A percentile compares a stretch with the other conserved stretches of the same genome.
phyloP scores from a whole-genome alignment of 768 basidiomycete species.

The Termitomyces sp. region DNA sequence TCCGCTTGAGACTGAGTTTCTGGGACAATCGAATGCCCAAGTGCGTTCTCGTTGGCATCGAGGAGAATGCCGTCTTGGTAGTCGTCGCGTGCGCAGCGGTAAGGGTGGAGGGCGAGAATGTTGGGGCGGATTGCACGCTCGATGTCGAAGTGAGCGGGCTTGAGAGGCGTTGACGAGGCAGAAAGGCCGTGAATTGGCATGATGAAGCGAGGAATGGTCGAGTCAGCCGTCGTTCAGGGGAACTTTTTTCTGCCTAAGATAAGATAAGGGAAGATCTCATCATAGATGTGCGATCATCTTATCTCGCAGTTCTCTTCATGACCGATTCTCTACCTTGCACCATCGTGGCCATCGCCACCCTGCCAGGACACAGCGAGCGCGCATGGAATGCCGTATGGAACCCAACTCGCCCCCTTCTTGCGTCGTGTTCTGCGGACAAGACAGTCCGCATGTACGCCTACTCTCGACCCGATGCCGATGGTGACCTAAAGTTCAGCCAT shows the following conservation, averaged over 20 bases:
- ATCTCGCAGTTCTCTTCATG: background rate
- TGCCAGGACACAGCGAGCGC: slow-evolving; percentile 71
- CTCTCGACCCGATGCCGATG: slow-evolving; percentile 11
- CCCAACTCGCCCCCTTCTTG: slow-evolving; percentile 70
- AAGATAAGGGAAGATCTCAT: background rate
- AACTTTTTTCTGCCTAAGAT: slow-evolving; percentile 1
- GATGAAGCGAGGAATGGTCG: background rate
- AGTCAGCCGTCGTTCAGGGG: background rate
- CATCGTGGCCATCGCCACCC: slow-evolving; percentile 25
- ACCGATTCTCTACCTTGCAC: slow-evolving; percentile 15
- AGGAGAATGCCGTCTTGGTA: slow-evolving; percentile 88
- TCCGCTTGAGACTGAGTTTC: slow-evolving; percentile 22
- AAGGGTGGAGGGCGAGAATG: slow-evolving; percentile 86
- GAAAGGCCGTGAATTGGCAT: slow-evolving; percentile 67
- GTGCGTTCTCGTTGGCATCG: slow-evolving; percentile 96
- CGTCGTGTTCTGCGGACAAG: slow-evolving; percentile 94
- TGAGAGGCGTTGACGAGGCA: slow-evolving; percentile 31
- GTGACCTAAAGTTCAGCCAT: slow-evolving; percentile 39
- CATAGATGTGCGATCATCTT: too few species aligned
- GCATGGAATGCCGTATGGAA: slow-evolving; percentile 93
- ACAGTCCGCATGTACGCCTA: slow-evolving; percentile 84
- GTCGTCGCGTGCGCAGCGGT: slow-evolving; percentile 95
- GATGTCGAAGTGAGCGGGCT: slow-evolving; percentile 81
- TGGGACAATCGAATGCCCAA: slow-evolving; percentile 73
- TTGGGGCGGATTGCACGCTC: slow-evolving; percentile 87